These are phyloP conservation scores for Beauveria rudraprayagi DNA, from an alignment of 2,329 filamentous ascomycete species.

Conservation along the genomic window DNA sequence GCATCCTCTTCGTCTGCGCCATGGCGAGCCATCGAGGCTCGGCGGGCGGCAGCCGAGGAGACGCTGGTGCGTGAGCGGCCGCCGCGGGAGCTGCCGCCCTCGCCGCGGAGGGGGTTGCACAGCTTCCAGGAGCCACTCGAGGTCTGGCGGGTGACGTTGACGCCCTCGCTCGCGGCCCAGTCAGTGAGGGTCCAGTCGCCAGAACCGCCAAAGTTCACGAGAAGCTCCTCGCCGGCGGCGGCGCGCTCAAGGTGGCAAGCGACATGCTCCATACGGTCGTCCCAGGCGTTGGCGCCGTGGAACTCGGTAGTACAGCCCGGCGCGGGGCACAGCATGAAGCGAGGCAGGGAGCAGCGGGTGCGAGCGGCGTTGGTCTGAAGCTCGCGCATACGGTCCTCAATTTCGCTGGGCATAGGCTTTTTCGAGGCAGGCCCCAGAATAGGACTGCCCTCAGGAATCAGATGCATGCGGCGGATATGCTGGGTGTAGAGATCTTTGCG, in stretches of 20 bases:
- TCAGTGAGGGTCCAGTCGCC: constrained; percentile 30
- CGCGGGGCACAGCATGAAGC: constrained; percentile 52
- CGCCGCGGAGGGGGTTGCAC: constrained; percentile 22
- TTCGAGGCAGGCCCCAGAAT: constrained; percentile 23
- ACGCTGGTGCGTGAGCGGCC: constrained; percentile 3
- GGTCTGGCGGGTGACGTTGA: constrained; percentile 28
- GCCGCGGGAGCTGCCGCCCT: constrained; percentile 10
- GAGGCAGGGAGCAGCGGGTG: constrained; percentile 54
- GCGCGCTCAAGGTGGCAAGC: constrained; percentile 64
- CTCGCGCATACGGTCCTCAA: constrained; percentile 46
- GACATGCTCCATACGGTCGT: constrained; percentile 80
- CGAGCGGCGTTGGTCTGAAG: constrained; percentile 53
- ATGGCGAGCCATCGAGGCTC: background rate
- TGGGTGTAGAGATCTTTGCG: constrained; percentile 89
- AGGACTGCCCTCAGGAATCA: constrained; percentile 35
- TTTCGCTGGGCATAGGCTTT: constrained; percentile 24
- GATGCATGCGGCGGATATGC: constrained; percentile 81
- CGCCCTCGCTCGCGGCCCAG: constrained; percentile 31
- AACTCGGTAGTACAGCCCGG: constrained; percentile 53
- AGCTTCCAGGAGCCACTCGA: constrained; percentile 25
- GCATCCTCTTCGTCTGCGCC: constrained; percentile 19
- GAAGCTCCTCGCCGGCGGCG: constrained; percentile 19
- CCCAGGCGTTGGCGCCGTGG: constrained; percentile 59
- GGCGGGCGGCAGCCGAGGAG: background rate
- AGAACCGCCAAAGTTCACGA: constrained; percentile 31